phyloP scores from a whole-genome alignment of 129 eudicot genomes.

The Solidago caesia region DNA sequence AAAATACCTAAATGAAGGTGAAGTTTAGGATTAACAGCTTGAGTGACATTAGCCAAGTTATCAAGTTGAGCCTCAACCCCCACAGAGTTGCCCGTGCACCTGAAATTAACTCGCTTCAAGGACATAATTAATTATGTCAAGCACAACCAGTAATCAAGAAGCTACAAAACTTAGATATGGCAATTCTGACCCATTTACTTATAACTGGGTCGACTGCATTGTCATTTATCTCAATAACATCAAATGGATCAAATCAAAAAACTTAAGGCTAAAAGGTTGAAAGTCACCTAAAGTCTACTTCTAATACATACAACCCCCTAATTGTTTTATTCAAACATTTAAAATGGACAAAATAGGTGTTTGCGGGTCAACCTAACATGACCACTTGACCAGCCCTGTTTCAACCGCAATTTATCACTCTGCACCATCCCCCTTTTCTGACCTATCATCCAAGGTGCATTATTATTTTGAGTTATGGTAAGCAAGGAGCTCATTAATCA shows the following conservation, averaged over 20 bases:
- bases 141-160: not conserved
- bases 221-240: too few relatives aligned
- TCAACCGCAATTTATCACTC: too few relatives aligned
- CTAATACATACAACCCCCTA: too few relatives aligned
- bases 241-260: too few relatives aligned
- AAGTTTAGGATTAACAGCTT: slow-evolving; percentile 77
- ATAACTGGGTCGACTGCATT: too few relatives aligned
- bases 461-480: too few relatives aligned
- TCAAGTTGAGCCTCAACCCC: slow-evolving; percentile 75
- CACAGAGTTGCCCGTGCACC: slow-evolving; percentile 65
- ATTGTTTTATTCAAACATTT: not conserved
- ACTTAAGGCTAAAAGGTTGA: too few relatives aligned
- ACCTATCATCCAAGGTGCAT: too few relatives aligned
- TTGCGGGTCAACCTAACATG: not conserved
- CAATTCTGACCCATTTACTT: not conserved
- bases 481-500: too few relatives aligned
- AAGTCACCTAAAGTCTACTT: too few relatives aligned
- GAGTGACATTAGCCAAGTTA: slow-evolving; percentile 62
- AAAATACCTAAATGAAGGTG: slow-evolving; percentile 72
- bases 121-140: not conserved
- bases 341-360: not conserved
- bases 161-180: not conserved
- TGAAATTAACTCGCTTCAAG: slow-evolving; percentile 81
- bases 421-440: too few relatives aligned
- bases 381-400: not conserved